These are phyloP conservation scores for Gilbertella persicaria DNA, from an alignment of 371 early-diverging fungal genomes.

Conservation along the genomic window DNA sequence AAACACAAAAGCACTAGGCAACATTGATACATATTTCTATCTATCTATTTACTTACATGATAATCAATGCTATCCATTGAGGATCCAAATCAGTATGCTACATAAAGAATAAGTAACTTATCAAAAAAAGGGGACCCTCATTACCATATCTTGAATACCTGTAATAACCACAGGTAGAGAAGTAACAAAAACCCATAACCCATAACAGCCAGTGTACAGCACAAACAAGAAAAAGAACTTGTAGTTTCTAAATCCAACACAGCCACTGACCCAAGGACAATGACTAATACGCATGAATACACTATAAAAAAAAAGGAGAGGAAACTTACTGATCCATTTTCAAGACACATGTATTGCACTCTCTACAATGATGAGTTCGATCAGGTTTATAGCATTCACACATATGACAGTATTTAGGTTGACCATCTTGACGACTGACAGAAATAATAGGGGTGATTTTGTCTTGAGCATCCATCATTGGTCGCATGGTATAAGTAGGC, in stretches of 20 bases:
- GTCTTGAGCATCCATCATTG: constrained; percentile 2
- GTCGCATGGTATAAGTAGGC: constrained; percentile 24
- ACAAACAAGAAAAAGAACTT: constrained; percentile 63
- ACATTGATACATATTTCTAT: background rate
- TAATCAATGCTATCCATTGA: constrained; percentile 41
- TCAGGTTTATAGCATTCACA: constrained; percentile 63
- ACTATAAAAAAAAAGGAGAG: background rate
- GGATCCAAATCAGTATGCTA: constrained; percentile 35
- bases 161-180: constrained; percentile 37
- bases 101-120: background rate
- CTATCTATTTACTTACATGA: constrained; percentile 31
- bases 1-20: constrained; percentile 36
- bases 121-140: background rate
- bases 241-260: constrained; percentile 65
- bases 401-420: constrained; percentile 53
- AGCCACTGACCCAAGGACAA: constrained; percentile 66
- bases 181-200: constrained; percentile 44
- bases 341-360: constrained; percentile 62
- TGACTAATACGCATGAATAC: constrained; percentile 40
- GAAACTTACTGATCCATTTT: constrained; percentile 67
- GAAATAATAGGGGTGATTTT: constrained; percentile 40
- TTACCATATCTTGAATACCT: constrained; percentile 41
- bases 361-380: constrained; percentile 66
- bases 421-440: constrained; percentile 50
- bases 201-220: constrained; percentile 51